These are phyloP conservation scores for Imleria badia DNA, from an alignment of 768 basidiomycete genomes.

Conservation along the genomic window DNA sequence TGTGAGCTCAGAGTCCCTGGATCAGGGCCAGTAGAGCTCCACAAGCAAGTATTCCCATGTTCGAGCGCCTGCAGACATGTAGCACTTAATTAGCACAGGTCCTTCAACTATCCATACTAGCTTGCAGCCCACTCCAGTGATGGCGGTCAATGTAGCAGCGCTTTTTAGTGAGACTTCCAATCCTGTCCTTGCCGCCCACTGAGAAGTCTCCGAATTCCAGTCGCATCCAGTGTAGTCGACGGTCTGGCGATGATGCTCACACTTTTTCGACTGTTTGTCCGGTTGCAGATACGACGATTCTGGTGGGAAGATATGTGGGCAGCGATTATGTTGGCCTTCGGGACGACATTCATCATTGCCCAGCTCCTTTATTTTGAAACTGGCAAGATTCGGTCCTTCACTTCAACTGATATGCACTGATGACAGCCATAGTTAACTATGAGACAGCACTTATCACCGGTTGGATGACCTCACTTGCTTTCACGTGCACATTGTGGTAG, in stretches of 20 bases:
- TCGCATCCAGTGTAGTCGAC: too few relatives aligned
- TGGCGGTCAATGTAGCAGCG: too few relatives aligned
- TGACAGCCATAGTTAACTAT: not conserved
- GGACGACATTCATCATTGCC: not conserved
- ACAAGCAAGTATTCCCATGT: too few relatives aligned
- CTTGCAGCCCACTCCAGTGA: too few relatives aligned
- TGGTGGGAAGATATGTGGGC: slow-evolving; percentile 27
- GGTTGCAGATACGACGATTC: slow-evolving; percentile 12
- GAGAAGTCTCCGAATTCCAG: too few relatives aligned
- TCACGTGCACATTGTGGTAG: not conserved
- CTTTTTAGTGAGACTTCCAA: too few relatives aligned
- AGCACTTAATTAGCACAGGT: too few relatives aligned
- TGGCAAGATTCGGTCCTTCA: not conserved
- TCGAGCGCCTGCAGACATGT: too few relatives aligned
- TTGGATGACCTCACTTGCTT: not conserved
- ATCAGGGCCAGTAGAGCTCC: too few relatives aligned
- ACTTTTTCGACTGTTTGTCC: slow-evolving; percentile 10
- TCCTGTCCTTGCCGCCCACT: too few relatives aligned
- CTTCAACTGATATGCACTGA: not conserved
- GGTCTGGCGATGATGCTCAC: not conserved
- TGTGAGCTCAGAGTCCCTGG: too few relatives aligned
- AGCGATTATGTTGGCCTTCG: not conserved
- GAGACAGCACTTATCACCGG: not conserved
- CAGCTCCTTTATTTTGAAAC: not conserved
- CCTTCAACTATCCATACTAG: too few relatives aligned